Evolutionary conservation across 495 filamentous ascomycete species (phyloP).

Genomic region (Pseudoneurospora amorphoporcata): DNA sequence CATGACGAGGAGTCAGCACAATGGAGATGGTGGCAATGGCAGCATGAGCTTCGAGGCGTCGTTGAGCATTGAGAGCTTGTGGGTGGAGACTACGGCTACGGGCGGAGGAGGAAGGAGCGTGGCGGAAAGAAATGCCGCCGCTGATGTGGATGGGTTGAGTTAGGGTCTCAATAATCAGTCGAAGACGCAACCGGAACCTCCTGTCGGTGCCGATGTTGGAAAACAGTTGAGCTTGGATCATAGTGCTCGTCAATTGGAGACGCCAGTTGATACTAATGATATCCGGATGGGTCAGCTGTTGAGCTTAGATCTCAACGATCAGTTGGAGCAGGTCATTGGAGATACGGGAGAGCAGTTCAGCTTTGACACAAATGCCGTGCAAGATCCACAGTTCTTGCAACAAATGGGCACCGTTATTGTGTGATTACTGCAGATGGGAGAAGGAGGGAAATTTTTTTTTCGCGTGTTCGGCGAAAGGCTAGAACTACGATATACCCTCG

Average conservation of each 20-base stretch:
- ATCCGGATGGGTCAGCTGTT: not conserved
- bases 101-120: not conserved
- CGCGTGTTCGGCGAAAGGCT: not conserved
- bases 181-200: not conserved
- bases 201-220: not conserved
- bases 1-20: slow-evolving; percentile 10
- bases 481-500: not conserved
- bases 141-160: not conserved
- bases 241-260: not conserved
- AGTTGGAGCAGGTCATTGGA: not conserved
- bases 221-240: not conserved
- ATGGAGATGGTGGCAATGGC: not conserved
- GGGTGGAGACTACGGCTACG: slow-evolving; percentile 1
- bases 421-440: not conserved
- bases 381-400: not conserved
- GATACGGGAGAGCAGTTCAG: not conserved
- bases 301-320: not conserved
- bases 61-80: slow-evolving; percentile 9
- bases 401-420: not conserved
- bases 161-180: not conserved
- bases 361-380: not conserved
- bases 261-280: not conserved
- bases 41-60: slow-evolving; percentile 15
- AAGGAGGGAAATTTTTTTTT: not conserved
- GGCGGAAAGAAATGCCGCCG: not conserved